Base-by-base conservation (phyloP, 768 basidiomycete species). In the button mushroom (Agaricus bisporus) region DNA sequence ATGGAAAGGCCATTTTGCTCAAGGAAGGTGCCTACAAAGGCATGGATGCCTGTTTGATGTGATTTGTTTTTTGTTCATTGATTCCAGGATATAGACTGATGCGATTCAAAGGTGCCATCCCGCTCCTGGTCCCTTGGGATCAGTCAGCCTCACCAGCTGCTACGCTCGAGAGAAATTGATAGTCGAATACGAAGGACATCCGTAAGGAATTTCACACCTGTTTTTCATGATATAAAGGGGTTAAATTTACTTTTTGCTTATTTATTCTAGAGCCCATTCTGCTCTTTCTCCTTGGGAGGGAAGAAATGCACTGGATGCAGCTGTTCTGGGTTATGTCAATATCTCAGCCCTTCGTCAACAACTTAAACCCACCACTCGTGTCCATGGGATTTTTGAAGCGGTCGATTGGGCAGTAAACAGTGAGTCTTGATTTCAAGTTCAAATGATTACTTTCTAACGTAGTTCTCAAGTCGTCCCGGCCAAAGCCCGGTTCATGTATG, bases 381-480 rank as follows among this genome's bases (percentile, higher is more conserved):
- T 91, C 3, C 91, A 95, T 61, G 89, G 89, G 0, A 78, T 91
- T 41, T 82, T 93, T 60, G 75, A 79, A 58, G 89, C 88, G 1
- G 78, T 76, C 55, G 82, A 88, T 60, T 88, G 88, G 86, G 83
- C 79, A 3, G 75, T 82, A 0, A 88, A 86, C 56, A 79, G 87
- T 88, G 61, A 11, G 80, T 64, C 29, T 12, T 48, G 10, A 11
- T 20, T 18, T 32, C 7, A 20, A 2, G 10, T 8, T 10, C 12
- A 35, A 9, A 15, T 32, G 32, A 32, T 7, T 32, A 11, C 11
- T 1, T 15, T 36, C 14, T 20, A 50, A 25, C 39, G 28, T 12
- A n/a, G 35, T 22, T n/a, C n/a, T n/a, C n/a, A n/a, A 92, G 91
- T 94, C 44, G 88, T 91, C 45, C 91, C 91, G 0, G 89, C 91